A percentile compares a stretch with the other conserved stretches of the same genome.
These are phyloP conservation scores for Ophiostoma sp. DNA, from an alignment of 2,329 filamentous ascomycete species.

Conservation along the genomic window DNA sequence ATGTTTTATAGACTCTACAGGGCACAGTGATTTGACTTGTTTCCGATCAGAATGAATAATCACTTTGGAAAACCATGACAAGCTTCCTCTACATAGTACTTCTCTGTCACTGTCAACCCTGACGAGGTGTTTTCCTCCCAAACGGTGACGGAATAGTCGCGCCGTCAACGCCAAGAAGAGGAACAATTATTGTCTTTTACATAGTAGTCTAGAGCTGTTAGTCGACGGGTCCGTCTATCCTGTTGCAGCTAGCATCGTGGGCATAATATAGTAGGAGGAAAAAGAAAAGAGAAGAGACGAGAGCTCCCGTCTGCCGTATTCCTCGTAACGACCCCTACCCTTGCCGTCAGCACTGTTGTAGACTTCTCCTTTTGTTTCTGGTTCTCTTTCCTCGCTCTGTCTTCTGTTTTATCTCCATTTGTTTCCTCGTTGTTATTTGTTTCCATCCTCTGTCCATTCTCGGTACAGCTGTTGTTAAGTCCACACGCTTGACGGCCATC, in stretches of 20 bases:
- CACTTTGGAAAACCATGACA: background rate
- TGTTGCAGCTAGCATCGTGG: slow-evolving; percentile 5
- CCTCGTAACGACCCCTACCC: background rate
- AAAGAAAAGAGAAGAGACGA: background rate
- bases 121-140: background rate
- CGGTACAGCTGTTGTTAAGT: background rate
- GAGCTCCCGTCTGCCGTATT: background rate
- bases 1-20: no score
- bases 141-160: background rate
- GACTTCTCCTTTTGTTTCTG: background rate
- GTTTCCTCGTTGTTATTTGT: background rate
- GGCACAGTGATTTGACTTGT: no score
- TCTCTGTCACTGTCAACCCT: background rate
- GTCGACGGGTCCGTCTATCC: slow-evolving; percentile 5
- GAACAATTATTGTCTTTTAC: background rate
- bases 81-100: background rate
- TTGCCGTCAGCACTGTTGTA: background rate
- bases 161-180: slow-evolving; percentile 1
- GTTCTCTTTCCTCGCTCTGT: background rate
- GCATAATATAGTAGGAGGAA: background rate
- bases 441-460: background rate
- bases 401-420: background rate
- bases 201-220: background rate
- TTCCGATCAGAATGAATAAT: background rate
- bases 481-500: background rate